Evolutionary conservation across 192 early-diverging fungal genomes (phyloP).

Genomic region (Neocallimastix lanati): DNA sequence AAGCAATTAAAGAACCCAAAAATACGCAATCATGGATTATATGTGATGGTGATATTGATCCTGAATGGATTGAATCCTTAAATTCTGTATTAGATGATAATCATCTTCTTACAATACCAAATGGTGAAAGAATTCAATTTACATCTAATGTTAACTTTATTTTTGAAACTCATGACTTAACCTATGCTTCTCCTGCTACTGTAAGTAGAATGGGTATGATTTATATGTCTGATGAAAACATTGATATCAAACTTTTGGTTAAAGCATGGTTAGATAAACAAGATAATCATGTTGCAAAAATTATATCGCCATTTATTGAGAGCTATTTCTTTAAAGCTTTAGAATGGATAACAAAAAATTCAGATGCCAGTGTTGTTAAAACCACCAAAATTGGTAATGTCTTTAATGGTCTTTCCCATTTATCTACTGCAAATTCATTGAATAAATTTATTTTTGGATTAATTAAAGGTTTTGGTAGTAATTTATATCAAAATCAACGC

Average conservation of each 20-base stretch:
- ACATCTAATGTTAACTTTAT: conserved; percentile 41
- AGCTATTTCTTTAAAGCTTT: conserved; percentile 19
- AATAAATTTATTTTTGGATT: conserved; percentile 20
- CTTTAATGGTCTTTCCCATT: conserved; percentile 27
- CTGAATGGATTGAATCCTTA: conserved; percentile 38
- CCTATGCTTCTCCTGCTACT: conserved; percentile 38
- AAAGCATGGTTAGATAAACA: conserved; percentile 18
- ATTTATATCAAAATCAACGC: conserved; percentile 17
- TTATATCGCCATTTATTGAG: conserved; percentile 14
- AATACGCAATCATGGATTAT: conserved; percentile 32
- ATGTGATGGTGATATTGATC: conserved; percentile 42
- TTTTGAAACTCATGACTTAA: conserved; percentile 39
- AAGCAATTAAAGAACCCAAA: conserved; percentile 28
- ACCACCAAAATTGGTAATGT: conserved; percentile 28
- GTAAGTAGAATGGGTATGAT: conserved; percentile 49
- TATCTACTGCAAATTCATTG: conserved; percentile 6
- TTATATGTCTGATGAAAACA: conserved; percentile 34
- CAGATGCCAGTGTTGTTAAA: conserved; percentile 18
- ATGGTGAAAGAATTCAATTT: conserved; percentile 43
- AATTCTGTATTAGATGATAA: conserved; percentile 45
- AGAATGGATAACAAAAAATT: conserved; percentile 19
- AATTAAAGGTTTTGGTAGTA: conserved; percentile 27
- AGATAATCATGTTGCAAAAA: conserved; percentile 5
- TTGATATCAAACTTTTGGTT: conserved; percentile 20
- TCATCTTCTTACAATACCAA: conserved; percentile 35